Evolutionary conservation across 2,329 filamentous ascomycete genomes (phyloP), one percentile per base, ranked within the genome.

Genomic region (Beauveria sp.): DNA sequence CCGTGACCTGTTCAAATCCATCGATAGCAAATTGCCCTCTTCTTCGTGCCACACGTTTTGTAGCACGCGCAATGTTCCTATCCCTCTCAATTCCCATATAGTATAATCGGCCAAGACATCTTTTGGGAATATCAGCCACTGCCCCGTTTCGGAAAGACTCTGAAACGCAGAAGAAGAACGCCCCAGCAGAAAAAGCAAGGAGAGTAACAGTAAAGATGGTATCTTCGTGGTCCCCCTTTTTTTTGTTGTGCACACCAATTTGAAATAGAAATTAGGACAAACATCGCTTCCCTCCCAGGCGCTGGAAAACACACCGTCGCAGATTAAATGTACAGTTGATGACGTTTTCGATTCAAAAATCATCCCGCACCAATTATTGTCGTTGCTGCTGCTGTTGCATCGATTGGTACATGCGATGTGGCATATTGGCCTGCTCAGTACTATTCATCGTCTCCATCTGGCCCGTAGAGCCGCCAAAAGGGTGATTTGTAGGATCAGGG

Each of bases 331-430:
- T 60, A 60, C 58, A 60, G 42, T 53, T 24, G 28, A 54, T 48
- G 42, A 22, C 20, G 18, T 45, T 49, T 43, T 8, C 22, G 57
- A 46, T 26, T 9, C 16, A 22, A 34, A 14, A 3, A 38, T 40
- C 9, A n/a, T 43, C 22, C 38, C 10, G 20, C 34, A 31, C 18
- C 24, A 38, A 31, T 50, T 42, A 59, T 53, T 62, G 61, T 31
- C 54, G 52, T 28, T 62, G 60, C 48, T 62, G 61, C 54, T 62
- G 60, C 34, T 62, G 61, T 49, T 62, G 61, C 54, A 62, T 59
- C 20, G 61, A 52, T 34, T 58, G 61, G 45, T 62, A 62, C 61
- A 62, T 59, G 42, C 61, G 61, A 42, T 62, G 54, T 22, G 53
- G 46, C 60, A 58, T 62, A 14, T 38, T 62, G 26, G 61, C 54